Percentiles rank a stretch among this genome's conserved stretches.
phyloP scores from a whole-genome alignment of 2,329 filamentous ascomycete genomes.

The Diaporthe vaccinii region DNA sequence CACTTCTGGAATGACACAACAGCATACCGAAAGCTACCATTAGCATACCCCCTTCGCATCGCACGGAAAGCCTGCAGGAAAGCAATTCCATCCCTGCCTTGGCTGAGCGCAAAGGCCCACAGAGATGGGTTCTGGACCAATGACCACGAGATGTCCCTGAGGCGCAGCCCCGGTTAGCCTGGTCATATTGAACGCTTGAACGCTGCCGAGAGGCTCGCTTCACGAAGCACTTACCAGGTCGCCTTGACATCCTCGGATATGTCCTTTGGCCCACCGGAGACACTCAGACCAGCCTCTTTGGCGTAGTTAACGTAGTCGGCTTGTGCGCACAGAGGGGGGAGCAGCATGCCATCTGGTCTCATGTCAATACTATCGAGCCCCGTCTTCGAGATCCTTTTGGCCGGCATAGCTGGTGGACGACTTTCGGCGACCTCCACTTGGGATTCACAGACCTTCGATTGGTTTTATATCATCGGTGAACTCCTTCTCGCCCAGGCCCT shows the following conservation, averaged over 20 bases:
- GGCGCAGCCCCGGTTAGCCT: conserved; percentile 18
- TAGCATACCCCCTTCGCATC: conserved; percentile 71
- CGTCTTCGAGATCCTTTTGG: background rate
- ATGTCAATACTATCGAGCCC: background rate
- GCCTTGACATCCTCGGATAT: conserved; percentile 70
- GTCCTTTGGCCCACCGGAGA: conserved; percentile 63
- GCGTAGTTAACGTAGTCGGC: conserved; percentile 66
- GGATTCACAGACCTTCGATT: conserved; percentile 63
- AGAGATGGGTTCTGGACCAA: conserved; percentile 71
- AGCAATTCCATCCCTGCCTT: conserved; percentile 71
- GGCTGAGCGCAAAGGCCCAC: conserved; percentile 72
- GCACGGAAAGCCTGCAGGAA: conserved; percentile 73
- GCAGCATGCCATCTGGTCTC: conserved; percentile 69
- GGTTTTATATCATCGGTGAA: conserved; percentile 68
- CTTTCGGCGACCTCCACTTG: background rate
- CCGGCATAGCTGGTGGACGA: background rate
- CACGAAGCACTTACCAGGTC: conserved; percentile 63
- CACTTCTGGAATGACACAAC: conserved; percentile 69
- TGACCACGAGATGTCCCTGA: conserved; percentile 73
- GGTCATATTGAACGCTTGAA: background rate
- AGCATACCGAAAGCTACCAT: conserved; percentile 70
- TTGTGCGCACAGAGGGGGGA: conserved; percentile 68
- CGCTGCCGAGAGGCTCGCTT: background rate
- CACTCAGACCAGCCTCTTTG: conserved; percentile 60
- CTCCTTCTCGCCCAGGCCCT: conserved; percentile 57